These are phyloP conservation scores for Corynascus novoguineensis DNA, from an alignment of 495 filamentous ascomycete genomes.

Conservation along the genomic window DNA sequence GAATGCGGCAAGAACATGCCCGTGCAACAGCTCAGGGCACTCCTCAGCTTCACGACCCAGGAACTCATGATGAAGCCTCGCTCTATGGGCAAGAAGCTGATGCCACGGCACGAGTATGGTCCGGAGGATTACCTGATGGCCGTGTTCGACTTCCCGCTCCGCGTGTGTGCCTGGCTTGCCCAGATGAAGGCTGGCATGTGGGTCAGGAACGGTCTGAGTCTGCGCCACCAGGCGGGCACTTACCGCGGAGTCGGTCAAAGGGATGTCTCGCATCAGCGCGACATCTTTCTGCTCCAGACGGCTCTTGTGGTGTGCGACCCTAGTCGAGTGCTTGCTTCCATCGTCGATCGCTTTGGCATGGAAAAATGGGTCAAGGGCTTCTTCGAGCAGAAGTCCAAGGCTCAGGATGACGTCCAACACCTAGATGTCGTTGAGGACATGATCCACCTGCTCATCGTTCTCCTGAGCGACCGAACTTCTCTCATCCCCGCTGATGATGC, in stretches of 20 bases:
- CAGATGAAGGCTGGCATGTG: conserved; percentile 99
- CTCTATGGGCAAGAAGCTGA: conserved; percentile 49
- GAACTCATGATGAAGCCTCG: conserved; percentile 56
- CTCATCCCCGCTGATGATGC: conserved; percentile 68
- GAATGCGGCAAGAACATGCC: conserved; percentile 79
- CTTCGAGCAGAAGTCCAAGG: conserved; percentile 58
- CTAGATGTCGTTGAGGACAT: conserved; percentile 94
- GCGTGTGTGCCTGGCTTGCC: conserved; percentile 91
- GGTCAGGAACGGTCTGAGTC: conserved; percentile 94
- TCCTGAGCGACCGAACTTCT: conserved; percentile 80
- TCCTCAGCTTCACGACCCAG: conserved; percentile 56
- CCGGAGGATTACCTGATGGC: conserved; percentile 78
- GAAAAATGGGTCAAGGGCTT: conserved; percentile 81
- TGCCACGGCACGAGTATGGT: conserved; percentile 44
- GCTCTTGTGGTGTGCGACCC: conserved; percentile 84
- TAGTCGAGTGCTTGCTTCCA: conserved; percentile 76
- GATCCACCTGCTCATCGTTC: conserved; percentile 83
- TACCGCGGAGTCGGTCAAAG: conserved; percentile 82
- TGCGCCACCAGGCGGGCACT: conserved; percentile 88
- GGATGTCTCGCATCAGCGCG: conserved; percentile 87
- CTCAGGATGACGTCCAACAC: conserved; percentile 77
- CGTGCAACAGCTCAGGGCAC: conserved; percentile 54
- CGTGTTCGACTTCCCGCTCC: conserved; percentile 85
- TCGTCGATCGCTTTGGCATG: conserved; percentile 87
- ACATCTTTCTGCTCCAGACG: conserved; percentile 90